Evolutionary conservation across 805 yeast species (phyloP).

Genomic region (Dipodascus albidus): DNA sequence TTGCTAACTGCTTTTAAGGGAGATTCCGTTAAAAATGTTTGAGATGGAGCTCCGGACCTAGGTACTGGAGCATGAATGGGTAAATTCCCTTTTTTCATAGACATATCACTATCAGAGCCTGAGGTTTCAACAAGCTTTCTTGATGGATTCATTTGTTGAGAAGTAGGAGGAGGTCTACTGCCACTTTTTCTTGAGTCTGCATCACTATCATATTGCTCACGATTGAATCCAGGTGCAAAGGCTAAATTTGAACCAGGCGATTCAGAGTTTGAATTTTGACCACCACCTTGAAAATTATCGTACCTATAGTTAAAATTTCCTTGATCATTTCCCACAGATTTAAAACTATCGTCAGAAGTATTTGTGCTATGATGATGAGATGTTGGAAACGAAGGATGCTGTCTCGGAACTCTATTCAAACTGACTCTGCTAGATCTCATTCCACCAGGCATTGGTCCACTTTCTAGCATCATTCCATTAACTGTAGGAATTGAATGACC

Average conservation of each 20-base stretch:
- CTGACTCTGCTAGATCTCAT: not conserved
- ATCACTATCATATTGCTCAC: not conserved
- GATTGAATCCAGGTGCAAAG: not conserved
- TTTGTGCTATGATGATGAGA: not conserved
- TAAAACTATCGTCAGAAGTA: not conserved
- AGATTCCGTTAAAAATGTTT: not conserved
- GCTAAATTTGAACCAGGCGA: not conserved
- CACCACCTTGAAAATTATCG: not conserved
- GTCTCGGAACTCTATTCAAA: not conserved
- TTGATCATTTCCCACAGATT: not conserved
- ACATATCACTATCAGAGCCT: not conserved
- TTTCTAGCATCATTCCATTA: not conserved
- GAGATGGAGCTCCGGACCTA: not conserved
- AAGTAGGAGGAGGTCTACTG: not conserved
- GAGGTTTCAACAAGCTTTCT: not conserved
- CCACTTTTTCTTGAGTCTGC: not conserved
- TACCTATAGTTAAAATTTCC: not conserved
- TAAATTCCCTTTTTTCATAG: not conserved
- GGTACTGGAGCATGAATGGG: not conserved
- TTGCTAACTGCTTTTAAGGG: not conserved
- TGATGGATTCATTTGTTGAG: not conserved
- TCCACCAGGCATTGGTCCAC: not conserved
- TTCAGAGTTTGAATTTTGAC: not conserved
- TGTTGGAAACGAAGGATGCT: not conserved
- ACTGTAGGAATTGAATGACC: not conserved